Evolutionary conservation across 106 monocot genomes (phyloP).

Genomic region (Dendrobium catenatum): DNA sequence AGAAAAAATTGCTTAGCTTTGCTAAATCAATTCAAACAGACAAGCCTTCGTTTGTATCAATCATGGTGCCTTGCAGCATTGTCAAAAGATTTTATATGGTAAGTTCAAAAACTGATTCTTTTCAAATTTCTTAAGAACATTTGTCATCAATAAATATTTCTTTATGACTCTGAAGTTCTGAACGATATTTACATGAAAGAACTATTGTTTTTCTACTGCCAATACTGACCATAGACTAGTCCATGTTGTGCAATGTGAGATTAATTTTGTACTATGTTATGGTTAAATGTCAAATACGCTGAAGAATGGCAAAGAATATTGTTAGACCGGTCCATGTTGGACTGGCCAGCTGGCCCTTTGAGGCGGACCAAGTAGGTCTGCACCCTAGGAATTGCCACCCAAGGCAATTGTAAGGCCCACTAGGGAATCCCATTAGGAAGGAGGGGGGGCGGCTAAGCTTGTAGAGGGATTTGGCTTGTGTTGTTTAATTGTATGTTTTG

Average conservation of each 20-base stretch:
- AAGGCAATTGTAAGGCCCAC: no score
- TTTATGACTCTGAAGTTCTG: background rate
- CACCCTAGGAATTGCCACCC: no score
- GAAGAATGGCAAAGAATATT: background rate
- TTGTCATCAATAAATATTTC: background rate
- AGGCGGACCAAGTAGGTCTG: no score
- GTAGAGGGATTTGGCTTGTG: no score
- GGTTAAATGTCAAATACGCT: background rate
- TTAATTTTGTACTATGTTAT: background rate
- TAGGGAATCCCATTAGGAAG: no score
- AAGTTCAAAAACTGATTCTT: conserved; percentile 1
- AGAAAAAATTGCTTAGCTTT: conserved; percentile 4
- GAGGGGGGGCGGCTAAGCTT: no score
- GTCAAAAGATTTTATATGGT: conserved; percentile 13
- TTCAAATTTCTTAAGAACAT: background rate
- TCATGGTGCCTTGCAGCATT: conserved; percentile 9
- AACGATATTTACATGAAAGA: background rate
- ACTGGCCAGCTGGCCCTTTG: no score
- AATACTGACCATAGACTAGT: background rate
- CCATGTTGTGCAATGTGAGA: background rate
- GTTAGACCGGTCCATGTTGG: no score
- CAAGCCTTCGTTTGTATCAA: conserved; percentile 21
- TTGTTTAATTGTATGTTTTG: no score
- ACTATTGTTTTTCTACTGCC: background rate
- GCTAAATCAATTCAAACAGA: conserved; percentile 10